phyloP scores from a whole-genome alignment of 163 green algal genomes.

The Trebouxia gelatinosa region DNA sequence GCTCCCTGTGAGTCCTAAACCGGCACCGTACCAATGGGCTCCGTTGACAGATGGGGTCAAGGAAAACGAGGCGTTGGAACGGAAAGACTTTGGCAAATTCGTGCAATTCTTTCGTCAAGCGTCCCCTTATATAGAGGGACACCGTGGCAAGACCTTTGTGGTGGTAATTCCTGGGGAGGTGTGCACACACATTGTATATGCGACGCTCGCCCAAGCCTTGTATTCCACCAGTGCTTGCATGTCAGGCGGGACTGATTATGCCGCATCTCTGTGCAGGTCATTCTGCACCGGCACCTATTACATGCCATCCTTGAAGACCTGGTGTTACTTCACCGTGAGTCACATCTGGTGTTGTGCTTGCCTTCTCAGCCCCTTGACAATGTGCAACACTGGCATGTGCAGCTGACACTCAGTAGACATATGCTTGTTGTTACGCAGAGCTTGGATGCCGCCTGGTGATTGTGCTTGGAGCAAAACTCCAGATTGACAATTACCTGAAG shows the following conservation, averaged over 20 bases:
- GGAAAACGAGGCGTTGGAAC: slow-evolving; percentile 38
- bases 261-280: no score
- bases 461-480: slow-evolving; percentile 72
- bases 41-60: slow-evolving; percentile 62
- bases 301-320: slow-evolving; percentile 40
- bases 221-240: background rate
- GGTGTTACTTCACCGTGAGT: slow-evolving; percentile 36
- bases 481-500: slow-evolving; percentile 74
- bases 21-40: slow-evolving; percentile 88
- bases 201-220: background rate
- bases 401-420: background rate
- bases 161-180: slow-evolving; percentile 78
- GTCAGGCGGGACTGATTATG: no score
- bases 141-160: slow-evolving; percentile 84
- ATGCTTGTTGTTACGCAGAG: slow-evolving; percentile 41
- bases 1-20: no score
- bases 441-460: slow-evolving; percentile 88
- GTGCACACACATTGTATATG: background rate
- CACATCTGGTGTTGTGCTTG: background rate
- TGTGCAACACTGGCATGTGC: no score
- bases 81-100: slow-evolving; percentile 23
- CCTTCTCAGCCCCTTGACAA: background rate
- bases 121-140: slow-evolving; percentile 86
- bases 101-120: slow-evolving; percentile 86
- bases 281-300: slow-evolving; percentile 58